Evolutionary conservation across 768 basidiomycete species (phyloP).

Genomic region (Nidula microcarpa): DNA sequence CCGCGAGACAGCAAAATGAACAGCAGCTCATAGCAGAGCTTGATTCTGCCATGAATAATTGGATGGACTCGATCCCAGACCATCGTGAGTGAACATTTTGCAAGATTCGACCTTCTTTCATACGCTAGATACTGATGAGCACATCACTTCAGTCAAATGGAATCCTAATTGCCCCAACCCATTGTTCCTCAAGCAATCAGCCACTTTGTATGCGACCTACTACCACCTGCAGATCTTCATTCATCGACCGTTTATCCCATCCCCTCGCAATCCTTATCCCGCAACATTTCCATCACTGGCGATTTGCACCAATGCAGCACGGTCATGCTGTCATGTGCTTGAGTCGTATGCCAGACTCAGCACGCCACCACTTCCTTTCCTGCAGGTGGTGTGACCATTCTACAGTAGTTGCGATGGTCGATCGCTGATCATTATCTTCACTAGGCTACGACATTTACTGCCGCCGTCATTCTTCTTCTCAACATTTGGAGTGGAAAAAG

Average conservation of each 20-base stretch:
- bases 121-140: constrained; percentile 29
- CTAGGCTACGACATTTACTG: constrained; percentile 31
- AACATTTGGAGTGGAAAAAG: constrained; percentile 63
- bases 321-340: constrained; percentile 69
- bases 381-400: constrained; percentile 26
- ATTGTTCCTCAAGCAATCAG: constrained; percentile 54
- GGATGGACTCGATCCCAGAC: constrained; percentile 68
- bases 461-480: constrained; percentile 56
- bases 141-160: constrained; percentile 34
- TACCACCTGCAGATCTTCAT: constrained; percentile 64
- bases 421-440: constrained; percentile 1
- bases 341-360: constrained; percentile 43
- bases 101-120: background rate
- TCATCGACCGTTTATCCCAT: constrained; percentile 78
- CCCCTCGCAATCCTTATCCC: constrained; percentile 42
- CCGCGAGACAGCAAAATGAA: constrained; percentile 53
- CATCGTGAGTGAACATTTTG: constrained; percentile 29
- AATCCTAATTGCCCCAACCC: constrained; percentile 31
- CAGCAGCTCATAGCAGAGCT: constrained; percentile 66
- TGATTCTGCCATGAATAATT: constrained; percentile 75
- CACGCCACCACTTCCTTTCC: constrained; percentile 24
- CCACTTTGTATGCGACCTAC: constrained; percentile 43
- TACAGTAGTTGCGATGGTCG: background rate
- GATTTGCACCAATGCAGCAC: constrained; percentile 83
- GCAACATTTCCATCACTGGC: constrained; percentile 59